phyloP scores from a whole-genome alignment of 164 flowering plant genomes.

The grape (Vitis vinifera) region ASM3070453v1 NC_081805.1:20376001-20376500 shows the following conservation, averaged over 20 bases:
- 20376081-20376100: neutral
- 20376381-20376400: neutral
- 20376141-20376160: no score
- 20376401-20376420: no score
- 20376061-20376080: neutral
- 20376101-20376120: no score
- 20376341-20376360: neutral
- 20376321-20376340: neutral
- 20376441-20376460: neutral
- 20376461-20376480: slow-evolving; percentile 15
- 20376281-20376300: slow-evolving; percentile 83
- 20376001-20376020: neutral
- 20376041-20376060: neutral
- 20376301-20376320: slow-evolving; percentile 7
- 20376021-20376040: neutral
- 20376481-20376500: slow-evolving; percentile 94
- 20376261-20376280: slow-evolving; percentile 74
- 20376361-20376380: neutral
- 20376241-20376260: slow-evolving; percentile 69
- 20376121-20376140: no score
- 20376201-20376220: slow-evolving; percentile 86
- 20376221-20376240: slow-evolving; percentile 58
- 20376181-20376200: neutral
- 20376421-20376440: neutral
- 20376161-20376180: neutral